Base-by-base conservation (phyloP, 2,329 filamentous ascomycete species). In the Fusarium denticulatum region DNA sequence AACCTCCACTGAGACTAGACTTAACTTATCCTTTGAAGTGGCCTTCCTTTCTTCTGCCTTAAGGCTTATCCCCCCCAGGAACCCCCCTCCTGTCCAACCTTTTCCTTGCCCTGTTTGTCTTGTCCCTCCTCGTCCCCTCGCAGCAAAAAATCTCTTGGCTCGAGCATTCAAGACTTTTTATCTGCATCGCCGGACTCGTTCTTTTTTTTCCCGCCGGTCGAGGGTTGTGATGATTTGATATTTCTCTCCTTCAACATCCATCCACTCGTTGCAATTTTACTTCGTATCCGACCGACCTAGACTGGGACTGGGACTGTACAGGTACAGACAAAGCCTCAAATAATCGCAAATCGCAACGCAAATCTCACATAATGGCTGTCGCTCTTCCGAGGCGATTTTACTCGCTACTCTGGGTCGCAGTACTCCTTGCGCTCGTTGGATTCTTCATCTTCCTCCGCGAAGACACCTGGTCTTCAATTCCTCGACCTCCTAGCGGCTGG, bases 391-490 rank as follows among this genome's bases (percentile, higher is more conserved):
- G 72, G 60, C 72, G 72, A 24, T 75, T 75, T 18, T 73, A 73
- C 40, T 75, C 72, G 65, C 64, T 75, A 10, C 72, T 75, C 42
- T 75, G 72, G 72, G 61, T 75, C 32, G 60, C 70, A n/a, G 24
- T 73, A 10, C 52, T 75, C 9, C 59, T 75, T 52, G 60, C 64
- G 36, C 60, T 75, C 34, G 66, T 71, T 32, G 45, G 71, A 43
- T 73, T 75, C 57, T 75, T 75, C 40, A 34, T 75, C 60, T 71
- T 72, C 49, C 67, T 73, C 13, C 47, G 64, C 39, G 72, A 73
- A 53, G 72, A 75, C 28, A 72, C 67, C 34, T 75, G 72, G 72
- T 70, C 72, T n/a, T 75, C 72, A 18, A 67, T 75, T 37, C 72
- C 72, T 28, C 55, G 61, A 58, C 64, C 74, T 45, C 71, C 71